phyloP scores from a whole-genome alignment of 1,139 yeast species.

The Taphrina populina region DNA sequence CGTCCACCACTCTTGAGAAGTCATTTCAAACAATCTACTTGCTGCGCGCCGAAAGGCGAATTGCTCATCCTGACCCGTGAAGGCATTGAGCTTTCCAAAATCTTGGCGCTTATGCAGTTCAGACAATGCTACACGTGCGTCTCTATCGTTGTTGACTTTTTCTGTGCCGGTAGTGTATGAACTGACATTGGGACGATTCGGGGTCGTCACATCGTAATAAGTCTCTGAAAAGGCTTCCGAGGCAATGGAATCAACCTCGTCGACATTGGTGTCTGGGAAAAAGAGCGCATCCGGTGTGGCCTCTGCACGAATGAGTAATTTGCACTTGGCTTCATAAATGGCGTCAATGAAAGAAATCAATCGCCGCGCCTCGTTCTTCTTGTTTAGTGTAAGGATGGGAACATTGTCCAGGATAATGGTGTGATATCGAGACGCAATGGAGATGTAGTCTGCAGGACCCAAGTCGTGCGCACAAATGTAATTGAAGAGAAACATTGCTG shows the following conservation, averaged over 20 bases:
- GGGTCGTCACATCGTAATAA: slow-evolving; percentile 58
- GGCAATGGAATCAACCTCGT: slow-evolving; percentile 34
- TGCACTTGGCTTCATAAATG: slow-evolving; percentile 83
- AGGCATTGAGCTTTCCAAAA: slow-evolving; percentile 56
- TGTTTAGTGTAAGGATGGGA: slow-evolving; percentile 74
- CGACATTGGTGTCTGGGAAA: slow-evolving; percentile 51
- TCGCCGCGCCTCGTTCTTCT: slow-evolving; percentile 79
- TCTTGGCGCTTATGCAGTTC: slow-evolving; percentile 41
- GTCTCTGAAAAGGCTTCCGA: slow-evolving; percentile 55
- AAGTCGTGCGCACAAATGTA: slow-evolving; percentile 60
- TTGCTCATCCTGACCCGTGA: slow-evolving; percentile 75
- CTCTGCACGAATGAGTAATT: slow-evolving; percentile 83
- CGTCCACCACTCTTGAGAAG: slow-evolving; percentile 56
- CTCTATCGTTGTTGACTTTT: not conserved
- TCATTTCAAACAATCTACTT: slow-evolving; percentile 67
- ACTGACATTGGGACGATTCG: slow-evolving; percentile 68
- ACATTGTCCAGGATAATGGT: slow-evolving; percentile 64
- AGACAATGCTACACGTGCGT: slow-evolving; percentile 12
- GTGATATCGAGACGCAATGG: slow-evolving; percentile 60
- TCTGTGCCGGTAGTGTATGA: slow-evolving; percentile 52
- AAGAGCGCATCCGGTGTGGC: slow-evolving; percentile 80
- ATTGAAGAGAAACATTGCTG: slow-evolving; percentile 55
- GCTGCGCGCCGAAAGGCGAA: slow-evolving; percentile 74
- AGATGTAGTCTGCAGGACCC: slow-evolving; percentile 64
- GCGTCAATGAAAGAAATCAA: slow-evolving; percentile 94